Evolutionary conservation across 768 basidiomycete species (phyloP).

Genomic region (Wakefieldia striispora): DNA sequence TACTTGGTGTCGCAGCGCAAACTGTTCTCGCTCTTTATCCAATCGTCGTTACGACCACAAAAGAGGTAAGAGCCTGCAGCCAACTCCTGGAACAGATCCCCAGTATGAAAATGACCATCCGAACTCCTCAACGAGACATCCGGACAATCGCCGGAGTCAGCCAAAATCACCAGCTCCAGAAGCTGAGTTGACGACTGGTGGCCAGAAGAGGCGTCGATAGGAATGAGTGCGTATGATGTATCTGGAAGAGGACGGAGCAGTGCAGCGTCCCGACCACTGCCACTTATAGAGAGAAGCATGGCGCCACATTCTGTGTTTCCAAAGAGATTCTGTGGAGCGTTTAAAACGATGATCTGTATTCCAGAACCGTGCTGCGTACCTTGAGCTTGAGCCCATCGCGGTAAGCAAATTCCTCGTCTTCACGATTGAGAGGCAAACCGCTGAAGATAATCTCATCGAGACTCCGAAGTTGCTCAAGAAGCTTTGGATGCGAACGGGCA

Average conservation of each 20-base stretch:
- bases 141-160: conserved; percentile 69
- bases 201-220: conserved; percentile 44
- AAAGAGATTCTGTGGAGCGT: conserved; percentile 59
- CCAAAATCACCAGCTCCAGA: conserved; percentile 67
- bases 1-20: conserved; percentile 75
- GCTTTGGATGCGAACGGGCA: conserved; percentile 56
- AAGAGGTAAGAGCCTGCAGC: conserved; percentile 57
- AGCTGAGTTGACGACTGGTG: conserved; percentile 57
- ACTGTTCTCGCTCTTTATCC: conserved; percentile 82
- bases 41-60: conserved; percentile 77
- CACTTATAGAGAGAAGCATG: conserved; percentile 61
- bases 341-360: conserved; percentile 21
- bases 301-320: conserved; percentile 81
- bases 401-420: conserved; percentile 72
- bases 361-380: conserved; percentile 40
- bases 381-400: conserved; percentile 60
- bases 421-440: conserved; percentile 60
- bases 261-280: conserved; percentile 47
- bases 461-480: conserved; percentile 52
- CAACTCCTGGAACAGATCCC: conserved; percentile 74
- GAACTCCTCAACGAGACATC: conserved; percentile 50
- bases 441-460: conserved; percentile 66
- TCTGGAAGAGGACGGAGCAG: conserved; percentile 59
- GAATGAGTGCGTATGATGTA: conserved; percentile 65
- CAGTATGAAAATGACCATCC: conserved; percentile 78